These are phyloP conservation scores for Phyllosticta capitalensis DNA, from an alignment of 2,329 filamentous ascomycete genomes.

Conservation along the genomic window DNA sequence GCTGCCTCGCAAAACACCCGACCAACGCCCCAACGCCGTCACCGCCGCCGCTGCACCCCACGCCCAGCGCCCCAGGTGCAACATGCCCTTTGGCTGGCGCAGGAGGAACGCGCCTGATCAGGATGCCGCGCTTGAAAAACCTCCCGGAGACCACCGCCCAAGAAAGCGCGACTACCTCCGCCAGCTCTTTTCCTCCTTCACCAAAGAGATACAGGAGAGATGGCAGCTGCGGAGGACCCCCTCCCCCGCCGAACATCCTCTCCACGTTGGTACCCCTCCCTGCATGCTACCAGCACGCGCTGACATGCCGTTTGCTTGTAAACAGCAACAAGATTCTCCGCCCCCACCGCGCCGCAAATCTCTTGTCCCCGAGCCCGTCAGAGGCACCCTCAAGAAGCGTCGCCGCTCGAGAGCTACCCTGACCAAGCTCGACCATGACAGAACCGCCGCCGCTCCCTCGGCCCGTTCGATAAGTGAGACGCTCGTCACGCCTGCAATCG, in stretches of 20 bases:
- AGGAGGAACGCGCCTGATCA: conserved; percentile 4
- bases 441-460: conserved; percentile 1
- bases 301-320: neutral
- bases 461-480: neutral
- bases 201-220: neutral
- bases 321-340: neutral
- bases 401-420: conserved; percentile 7
- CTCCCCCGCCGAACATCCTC: neutral
- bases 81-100: conserved; percentile 10
- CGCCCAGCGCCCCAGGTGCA: neutral
- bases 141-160: neutral
- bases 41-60: conserved; percentile 1
- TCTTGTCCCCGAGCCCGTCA: conserved; percentile 4
- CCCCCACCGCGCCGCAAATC: conserved; percentile 5
- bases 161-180: conserved; percentile 11
- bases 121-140: conserved; percentile 1
- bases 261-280: neutral
- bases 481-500: neutral
- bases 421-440: conserved; percentile 4
- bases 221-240: conserved; percentile 5
- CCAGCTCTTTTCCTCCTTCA: conserved; percentile 3
- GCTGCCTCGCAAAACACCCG: conserved; percentile 2
- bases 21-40: neutral
- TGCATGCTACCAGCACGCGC: neutral
- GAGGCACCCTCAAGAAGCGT: conserved; percentile 5